Evolutionary conservation across 352 stramenopile genomes (phyloP), one percentile per base, ranked within the genome.

Genomic region (Phytophthora tubulina): DNA sequence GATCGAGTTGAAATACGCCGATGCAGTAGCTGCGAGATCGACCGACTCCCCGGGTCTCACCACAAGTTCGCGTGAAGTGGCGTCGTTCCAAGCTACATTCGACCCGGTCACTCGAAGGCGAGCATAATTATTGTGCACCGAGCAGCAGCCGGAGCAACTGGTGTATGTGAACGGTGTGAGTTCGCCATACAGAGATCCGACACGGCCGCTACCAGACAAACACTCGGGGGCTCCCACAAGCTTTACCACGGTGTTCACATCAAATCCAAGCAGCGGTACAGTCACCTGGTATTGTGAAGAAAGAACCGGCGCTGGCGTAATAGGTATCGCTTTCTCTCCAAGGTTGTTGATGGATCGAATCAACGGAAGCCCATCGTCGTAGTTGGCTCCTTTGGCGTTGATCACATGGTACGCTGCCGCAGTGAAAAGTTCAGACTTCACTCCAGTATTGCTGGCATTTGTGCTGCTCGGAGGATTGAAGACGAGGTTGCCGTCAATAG

Each of bases 121-220:
- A 38, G 84, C 77, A 7, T 54, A 62, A 57, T 92, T 90, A 45
- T 79, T 48, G 67, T 91, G 82, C 35, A 88, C 50, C 3, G 82
- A 89, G 62, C 88, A 95, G 63, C 85, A 93, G 2, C 82, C 84
- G 0, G 85, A 93, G 52, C 84, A 95, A 32, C 67, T 76, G 1
- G 75, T 86, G 75, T 85, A 88, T 39, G 77, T 80, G 62, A 90
- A 89, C 2, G 84, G 67, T 13, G 64, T 15, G 2, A 54, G 67
- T 7, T 92, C 78, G 21, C 72, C 79, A 52, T 90, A 91, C 0
- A 90, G 41, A 11, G 86, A 81, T 31, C 73, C 84, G 5, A 86
- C 56, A 4, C 86, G 83, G 21, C 85, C 86, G 4, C 55, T 82
- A 6, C 84, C 81, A 11, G 81, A 86, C n/a, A 75, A 67, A 41